Evolutionary conservation across 257 asterid genomes (phyloP).

Genomic region (Cruciata laevipes): DNA sequence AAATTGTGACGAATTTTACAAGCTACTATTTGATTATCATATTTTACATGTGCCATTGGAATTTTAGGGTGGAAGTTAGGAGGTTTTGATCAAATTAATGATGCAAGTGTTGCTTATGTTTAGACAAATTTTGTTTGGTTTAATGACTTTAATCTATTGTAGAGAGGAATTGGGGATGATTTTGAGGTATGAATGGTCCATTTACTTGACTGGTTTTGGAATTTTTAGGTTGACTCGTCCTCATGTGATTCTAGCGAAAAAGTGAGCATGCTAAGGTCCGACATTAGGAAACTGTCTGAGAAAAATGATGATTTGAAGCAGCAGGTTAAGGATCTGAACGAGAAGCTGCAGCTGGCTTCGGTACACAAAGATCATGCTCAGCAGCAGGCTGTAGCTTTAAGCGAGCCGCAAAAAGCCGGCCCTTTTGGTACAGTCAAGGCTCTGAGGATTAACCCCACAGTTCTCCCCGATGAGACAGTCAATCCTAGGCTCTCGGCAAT

Average conservation of each 20-base stretch:
- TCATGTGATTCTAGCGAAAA: slow-evolving; percentile 46
- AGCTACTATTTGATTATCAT: no score
- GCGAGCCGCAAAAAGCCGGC: slow-evolving; percentile 58
- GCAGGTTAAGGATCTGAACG: slow-evolving; percentile 56
- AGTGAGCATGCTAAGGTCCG: slow-evolving; percentile 41
- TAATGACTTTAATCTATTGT: no score
- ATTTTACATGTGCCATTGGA: no score
- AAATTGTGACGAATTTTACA: background rate
- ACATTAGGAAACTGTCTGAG: slow-evolving; percentile 37
- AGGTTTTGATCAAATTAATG: background rate
- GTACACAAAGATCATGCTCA: slow-evolving; percentile 36
- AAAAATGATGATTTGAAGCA: slow-evolving; percentile 50
- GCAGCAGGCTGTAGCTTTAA: slow-evolving; percentile 34
- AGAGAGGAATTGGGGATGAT: background rate
- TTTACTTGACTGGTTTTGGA: slow-evolving; percentile 16
- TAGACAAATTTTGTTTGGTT: background rate
- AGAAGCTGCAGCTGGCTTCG: slow-evolving; percentile 44
- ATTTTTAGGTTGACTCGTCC: slow-evolving; percentile 41
- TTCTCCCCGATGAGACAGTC: slow-evolving; percentile 55
- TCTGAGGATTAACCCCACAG: slow-evolving; percentile 58
- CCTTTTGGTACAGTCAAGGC: slow-evolving; percentile 73
- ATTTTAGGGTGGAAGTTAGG: background rate
- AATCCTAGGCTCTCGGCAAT: slow-evolving; percentile 69
- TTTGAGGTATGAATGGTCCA: background rate
- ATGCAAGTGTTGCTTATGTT: background rate